Evolutionary conservation across 2,329 filamentous ascomycete species (phyloP).

Genomic region (Harringtonia aguacate): DNA sequence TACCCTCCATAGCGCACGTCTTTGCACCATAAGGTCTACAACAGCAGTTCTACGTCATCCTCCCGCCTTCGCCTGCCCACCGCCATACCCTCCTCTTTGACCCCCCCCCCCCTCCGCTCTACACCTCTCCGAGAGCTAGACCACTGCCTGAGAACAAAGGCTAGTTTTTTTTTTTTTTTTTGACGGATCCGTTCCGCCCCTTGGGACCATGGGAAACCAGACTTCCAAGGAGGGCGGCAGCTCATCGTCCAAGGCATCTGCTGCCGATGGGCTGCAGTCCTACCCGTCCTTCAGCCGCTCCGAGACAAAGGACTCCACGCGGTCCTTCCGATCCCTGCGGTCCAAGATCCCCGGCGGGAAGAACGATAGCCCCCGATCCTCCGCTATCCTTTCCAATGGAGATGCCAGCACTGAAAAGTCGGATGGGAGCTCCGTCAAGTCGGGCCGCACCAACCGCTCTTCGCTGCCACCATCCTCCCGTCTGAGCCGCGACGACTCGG

Average conservation of each 20-base stretch:
- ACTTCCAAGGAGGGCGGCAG: constrained; percentile 50
- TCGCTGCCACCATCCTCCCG: constrained; percentile 25
- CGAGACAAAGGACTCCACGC: constrained; percentile 85
- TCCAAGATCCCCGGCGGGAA: constrained; percentile 77
- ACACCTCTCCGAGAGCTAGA: neutral
- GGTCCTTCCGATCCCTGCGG: constrained; percentile 73
- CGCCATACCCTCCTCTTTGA: neutral
- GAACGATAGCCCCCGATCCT: constrained; percentile 72
- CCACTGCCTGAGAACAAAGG: neutral
- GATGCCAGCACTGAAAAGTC: constrained; percentile 51
- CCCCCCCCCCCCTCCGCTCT: constrained; percentile 11
- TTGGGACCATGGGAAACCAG: constrained; percentile 60
- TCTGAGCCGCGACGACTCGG: constrained; percentile 32
- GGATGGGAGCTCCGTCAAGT: constrained; percentile 67
- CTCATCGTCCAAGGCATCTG: constrained; percentile 38
- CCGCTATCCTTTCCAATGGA: constrained; percentile 53
- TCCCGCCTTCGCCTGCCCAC: neutral
- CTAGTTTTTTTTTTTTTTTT: neutral
- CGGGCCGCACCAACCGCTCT: constrained; percentile 50
- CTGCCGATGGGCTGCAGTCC: constrained; percentile 57
- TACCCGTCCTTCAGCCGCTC: constrained; percentile 88
- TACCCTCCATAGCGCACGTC: constrained; percentile 38
- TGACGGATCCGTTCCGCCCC: constrained; percentile 5
- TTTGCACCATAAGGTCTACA: neutral
- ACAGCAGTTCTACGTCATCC: constrained; percentile 8